phyloP scores from a whole-genome alignment of 176 grass and related monocot species.

The Rhynchospora tenuis region DNA sequence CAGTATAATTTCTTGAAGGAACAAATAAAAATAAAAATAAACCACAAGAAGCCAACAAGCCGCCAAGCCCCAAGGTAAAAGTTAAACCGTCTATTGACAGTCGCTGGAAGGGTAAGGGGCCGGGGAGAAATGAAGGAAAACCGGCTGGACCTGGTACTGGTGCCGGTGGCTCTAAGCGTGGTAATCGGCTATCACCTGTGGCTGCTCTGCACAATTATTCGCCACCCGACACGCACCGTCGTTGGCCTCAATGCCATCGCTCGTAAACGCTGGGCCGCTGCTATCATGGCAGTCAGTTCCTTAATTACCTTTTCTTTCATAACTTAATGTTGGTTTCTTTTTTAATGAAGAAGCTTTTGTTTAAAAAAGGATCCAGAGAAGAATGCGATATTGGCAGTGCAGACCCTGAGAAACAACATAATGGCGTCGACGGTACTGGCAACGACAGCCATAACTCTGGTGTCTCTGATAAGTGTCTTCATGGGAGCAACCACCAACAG shows the following conservation, averaged over 20 bases:
- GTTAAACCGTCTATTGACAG: no score
- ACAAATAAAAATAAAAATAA: no score
- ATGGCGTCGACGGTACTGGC: slow-evolving; percentile 89
- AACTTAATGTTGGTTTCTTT: neutral
- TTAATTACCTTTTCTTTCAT: no score
- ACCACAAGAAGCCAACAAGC: no score
- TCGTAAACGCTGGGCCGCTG: slow-evolving; percentile 51
- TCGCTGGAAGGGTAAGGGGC: neutral
- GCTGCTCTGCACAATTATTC: slow-evolving; percentile 50
- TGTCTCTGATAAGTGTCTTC: slow-evolving; percentile 63
- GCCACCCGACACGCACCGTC: slow-evolving; percentile 41
- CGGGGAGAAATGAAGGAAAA: slow-evolving; percentile 38
- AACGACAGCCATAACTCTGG: slow-evolving; percentile 68
- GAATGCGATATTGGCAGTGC: slow-evolving; percentile 69
- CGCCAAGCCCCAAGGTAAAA: no score
- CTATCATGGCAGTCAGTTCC: slow-evolving; percentile 66
- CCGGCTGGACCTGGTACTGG: slow-evolving; percentile 64
- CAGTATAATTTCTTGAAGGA: no score
- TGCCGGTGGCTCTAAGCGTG: slow-evolving; percentile 48
- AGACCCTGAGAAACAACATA: slow-evolving; percentile 84
- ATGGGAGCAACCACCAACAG: slow-evolving; percentile 36
- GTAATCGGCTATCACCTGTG: slow-evolving; percentile 52
- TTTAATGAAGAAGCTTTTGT: neutral
- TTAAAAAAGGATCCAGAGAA: slow-evolving; percentile 42
- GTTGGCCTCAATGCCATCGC: slow-evolving; percentile 67